Percentiles rank a stretch among this genome's conserved stretches.
Conservation (phyloP, 78 protist genomes). For the Monocercomonoides exilis region DNA sequence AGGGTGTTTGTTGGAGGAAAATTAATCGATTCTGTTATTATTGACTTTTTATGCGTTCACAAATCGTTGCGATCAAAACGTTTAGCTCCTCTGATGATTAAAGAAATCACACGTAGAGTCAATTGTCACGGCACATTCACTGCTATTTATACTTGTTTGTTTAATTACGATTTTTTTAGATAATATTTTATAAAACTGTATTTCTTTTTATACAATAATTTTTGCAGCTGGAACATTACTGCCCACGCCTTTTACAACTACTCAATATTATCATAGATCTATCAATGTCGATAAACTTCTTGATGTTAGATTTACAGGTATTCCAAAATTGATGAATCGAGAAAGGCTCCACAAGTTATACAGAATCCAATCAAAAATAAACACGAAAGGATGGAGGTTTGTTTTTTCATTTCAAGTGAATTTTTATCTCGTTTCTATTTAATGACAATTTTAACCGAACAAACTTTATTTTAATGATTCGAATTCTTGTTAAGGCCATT, state of each 20-base stretch:
- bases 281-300: not conserved
- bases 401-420: not conserved
- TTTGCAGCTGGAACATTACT: not conserved
- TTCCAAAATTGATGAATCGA: not conserved
- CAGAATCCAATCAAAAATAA: not conserved
- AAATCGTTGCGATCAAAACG: not conserved
- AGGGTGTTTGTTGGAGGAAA: not conserved
- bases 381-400: not conserved
- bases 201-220: too few relatives aligned
- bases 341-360: not conserved
- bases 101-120: constrained; percentile 9
- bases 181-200: not conserved
- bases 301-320: not conserved
- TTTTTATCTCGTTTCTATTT: not conserved
- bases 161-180: not conserved
- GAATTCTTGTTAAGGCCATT: not conserved
- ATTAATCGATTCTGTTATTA: not conserved
- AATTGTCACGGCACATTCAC: not conserved
- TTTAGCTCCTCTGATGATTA: constrained; percentile 1
- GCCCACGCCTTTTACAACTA: not conserved
- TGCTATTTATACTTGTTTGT: not conserved
- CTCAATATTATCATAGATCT: not conserved
- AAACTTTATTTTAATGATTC: too few relatives aligned
- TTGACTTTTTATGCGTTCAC: constrained; percentile 2
- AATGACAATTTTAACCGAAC: too few relatives aligned